Conservation (phyloP, 2,329 filamentous ascomycete species). For the Talaromyces verruculosus region DNA sequence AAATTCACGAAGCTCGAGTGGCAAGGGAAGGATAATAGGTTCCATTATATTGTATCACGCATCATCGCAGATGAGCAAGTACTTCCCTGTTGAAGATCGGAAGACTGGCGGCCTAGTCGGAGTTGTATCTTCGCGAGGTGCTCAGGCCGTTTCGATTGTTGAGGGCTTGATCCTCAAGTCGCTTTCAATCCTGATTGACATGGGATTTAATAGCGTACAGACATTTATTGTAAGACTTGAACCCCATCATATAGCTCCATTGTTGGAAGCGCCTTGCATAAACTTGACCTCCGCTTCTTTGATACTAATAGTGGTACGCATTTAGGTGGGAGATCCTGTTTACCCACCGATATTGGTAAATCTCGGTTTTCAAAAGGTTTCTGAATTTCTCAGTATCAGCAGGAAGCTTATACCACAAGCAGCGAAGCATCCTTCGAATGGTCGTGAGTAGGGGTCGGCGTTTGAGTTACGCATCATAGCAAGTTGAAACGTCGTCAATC, state of each 20-base stretch:
- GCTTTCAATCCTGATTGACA: slow-evolving; percentile 13
- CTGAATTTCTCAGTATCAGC: slow-evolving; percentile 21
- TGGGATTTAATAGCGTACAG: slow-evolving; percentile 19
- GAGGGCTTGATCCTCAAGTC: slow-evolving; percentile 16
- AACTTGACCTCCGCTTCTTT: neutral
- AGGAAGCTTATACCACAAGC: neutral
- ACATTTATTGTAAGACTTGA: slow-evolving; percentile 15
- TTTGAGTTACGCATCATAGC: neutral
- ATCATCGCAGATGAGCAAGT: slow-evolving; percentile 18
- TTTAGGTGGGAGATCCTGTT: slow-evolving; percentile 18
- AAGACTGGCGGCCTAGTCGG: slow-evolving; percentile 14
- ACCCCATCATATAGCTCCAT: neutral
- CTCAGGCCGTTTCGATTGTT: slow-evolving; percentile 6
- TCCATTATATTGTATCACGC: slow-evolving; percentile 18
- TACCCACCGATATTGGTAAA: slow-evolving; percentile 16
- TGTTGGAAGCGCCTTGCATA: neutral
- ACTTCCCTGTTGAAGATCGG: slow-evolving; percentile 17
- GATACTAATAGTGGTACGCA: neutral
- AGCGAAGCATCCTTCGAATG: neutral
- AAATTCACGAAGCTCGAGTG: neutral
- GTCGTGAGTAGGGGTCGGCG: neutral
- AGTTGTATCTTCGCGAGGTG: slow-evolving; percentile 10
- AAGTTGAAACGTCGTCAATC: neutral
- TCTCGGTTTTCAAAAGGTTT: slow-evolving; percentile 18
- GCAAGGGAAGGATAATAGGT: slow-evolving; percentile 17